These are phyloP conservation scores for Vigna radiata DNA, from an alignment of 306 rosid genomes.

Conservation along the genomic window DNA sequence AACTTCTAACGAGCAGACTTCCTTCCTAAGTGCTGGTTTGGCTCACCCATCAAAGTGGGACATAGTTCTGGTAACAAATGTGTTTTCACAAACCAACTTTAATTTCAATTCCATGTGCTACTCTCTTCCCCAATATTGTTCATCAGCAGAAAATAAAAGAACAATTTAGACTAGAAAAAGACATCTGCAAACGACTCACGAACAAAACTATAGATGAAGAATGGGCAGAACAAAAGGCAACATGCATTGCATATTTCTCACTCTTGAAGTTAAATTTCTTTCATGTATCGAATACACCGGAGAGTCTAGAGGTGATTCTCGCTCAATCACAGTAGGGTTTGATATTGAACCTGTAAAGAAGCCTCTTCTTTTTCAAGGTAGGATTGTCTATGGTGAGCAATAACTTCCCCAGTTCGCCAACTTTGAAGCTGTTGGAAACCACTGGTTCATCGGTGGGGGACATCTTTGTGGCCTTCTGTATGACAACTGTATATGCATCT, in stretches of 20 bases:
- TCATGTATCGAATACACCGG: conserved; percentile 20
- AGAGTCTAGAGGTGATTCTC: conserved; percentile 3
- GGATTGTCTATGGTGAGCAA: conserved; percentile 87
- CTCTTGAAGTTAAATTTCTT: conserved; percentile 41
- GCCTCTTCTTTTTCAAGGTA: conserved; percentile 77
- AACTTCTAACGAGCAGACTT: conserved; percentile 19
- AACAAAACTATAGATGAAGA: conserved; percentile 44
- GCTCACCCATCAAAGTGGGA: conserved; percentile 28
- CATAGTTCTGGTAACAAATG: conserved; percentile 31
- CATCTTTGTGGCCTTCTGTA: conserved; percentile 82
- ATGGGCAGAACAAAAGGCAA: conserved; percentile 45
- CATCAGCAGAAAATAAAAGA: conserved; percentile 44
- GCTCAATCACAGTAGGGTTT: conserved; percentile 65
- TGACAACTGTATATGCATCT: conserved; percentile 66
- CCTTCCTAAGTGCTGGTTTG: conserved; percentile 10
- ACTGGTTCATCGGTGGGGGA: conserved; percentile 80
- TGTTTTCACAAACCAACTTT: conserved; percentile 39
- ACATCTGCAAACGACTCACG: conserved; percentile 51
- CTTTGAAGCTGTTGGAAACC: conserved; percentile 70
- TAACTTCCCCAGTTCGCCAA: conserved; percentile 79
- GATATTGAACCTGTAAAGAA: conserved; percentile 93
- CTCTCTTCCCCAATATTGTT: conserved; percentile 31
- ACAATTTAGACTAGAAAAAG: conserved; percentile 40
- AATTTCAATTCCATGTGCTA: conserved; percentile 37
- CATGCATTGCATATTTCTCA: conserved; percentile 43